Evolutionary conservation across 176 grass and related monocot genomes (phyloP).

Genomic region (Oryza brachyantha): DNA sequence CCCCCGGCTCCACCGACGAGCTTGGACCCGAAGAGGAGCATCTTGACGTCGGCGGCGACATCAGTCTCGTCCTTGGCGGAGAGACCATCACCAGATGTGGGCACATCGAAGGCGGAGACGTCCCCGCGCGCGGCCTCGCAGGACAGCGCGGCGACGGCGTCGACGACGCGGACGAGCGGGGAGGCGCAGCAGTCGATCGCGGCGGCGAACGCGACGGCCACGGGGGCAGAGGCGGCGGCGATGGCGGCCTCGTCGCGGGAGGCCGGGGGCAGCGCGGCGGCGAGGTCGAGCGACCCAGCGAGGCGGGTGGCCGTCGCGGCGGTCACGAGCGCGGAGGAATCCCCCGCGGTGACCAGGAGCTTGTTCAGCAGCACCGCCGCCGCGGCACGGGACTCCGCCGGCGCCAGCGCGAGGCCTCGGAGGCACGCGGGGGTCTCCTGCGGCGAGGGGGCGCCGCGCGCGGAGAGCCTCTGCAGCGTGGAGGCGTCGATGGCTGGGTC

Average conservation of each 20-base stretch:
- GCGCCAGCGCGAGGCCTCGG: constrained; percentile 8
- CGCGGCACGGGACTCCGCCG: constrained; percentile 53
- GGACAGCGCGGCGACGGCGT: constrained; percentile 80
- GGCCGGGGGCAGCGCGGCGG: constrained; percentile 30
- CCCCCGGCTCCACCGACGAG: constrained; percentile 40
- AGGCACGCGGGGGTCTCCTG: constrained; percentile 30
- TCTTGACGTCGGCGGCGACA: constrained; percentile 73
- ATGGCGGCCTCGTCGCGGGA: constrained; percentile 57
- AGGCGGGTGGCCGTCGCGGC: constrained; percentile 42
- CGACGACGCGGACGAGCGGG: constrained; percentile 59
- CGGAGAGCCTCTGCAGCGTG: constrained; percentile 62
- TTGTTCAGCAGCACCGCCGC: constrained; percentile 80
- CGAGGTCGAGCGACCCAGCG: constrained; percentile 43
- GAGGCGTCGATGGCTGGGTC: constrained; percentile 58
- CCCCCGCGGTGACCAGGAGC: constrained; percentile 53
- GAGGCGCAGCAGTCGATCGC: constrained; percentile 77
- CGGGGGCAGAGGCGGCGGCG: constrained; percentile 55
- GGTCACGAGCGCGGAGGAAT: constrained; percentile 42
- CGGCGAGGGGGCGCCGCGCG: constrained; percentile 23
- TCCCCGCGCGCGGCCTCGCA: constrained; percentile 80
- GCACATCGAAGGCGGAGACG: constrained; percentile 57
- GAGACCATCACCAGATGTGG: constrained; percentile 70
- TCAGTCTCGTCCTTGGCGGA: constrained; percentile 81
- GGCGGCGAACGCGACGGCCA: constrained; percentile 47
- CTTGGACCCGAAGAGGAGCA: constrained; percentile 83